Conservation (phyloP, 2,329 filamentous ascomycete species). For the Nectriaceae sp. region DNA sequence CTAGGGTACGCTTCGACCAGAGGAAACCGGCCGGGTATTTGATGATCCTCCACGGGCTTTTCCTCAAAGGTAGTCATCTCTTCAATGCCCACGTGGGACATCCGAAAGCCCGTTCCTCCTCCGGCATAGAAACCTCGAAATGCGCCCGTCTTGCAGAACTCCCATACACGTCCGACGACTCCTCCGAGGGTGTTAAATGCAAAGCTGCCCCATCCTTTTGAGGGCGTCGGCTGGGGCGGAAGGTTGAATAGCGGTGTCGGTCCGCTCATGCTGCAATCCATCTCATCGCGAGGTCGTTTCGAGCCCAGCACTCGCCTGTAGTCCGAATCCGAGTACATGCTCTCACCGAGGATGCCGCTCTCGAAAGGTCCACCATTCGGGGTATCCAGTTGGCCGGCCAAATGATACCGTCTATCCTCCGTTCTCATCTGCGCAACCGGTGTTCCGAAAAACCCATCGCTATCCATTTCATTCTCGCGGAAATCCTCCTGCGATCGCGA, state of each 20-base stretch:
- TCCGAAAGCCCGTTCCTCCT: conserved; percentile 70
- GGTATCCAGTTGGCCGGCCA: conserved; percentile 57
- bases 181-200: conserved; percentile 65
- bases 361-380: conserved; percentile 37
- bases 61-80: conserved; percentile 15
- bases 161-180: conserved; percentile 77
- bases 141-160: conserved; percentile 74
- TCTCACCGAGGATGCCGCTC: conserved; percentile 49
- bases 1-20: conserved; percentile 28
- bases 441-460: conserved; percentile 22
- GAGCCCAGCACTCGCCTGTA: conserved; percentile 56
- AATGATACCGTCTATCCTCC: conserved; percentile 42
- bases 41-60: conserved; percentile 21
- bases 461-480: conserved; percentile 17
- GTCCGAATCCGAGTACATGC: conserved; percentile 58
- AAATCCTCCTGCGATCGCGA: conserved; percentile 25
- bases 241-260: conserved; percentile 36
- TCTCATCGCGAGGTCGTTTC: conserved; percentile 41
- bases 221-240: conserved; percentile 30
- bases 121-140: conserved; percentile 89
- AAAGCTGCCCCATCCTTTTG: conserved; percentile 55
- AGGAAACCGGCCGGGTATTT: conserved; percentile 34
- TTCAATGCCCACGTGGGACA: conserved; percentile 36
- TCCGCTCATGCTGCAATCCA: conserved; percentile 36
- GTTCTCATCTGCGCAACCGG: conserved; percentile 16